Evolutionary conservation across 257 asterid species (phyloP), one percentile per base, ranked within the genome.

Genomic region (Anisodus tanguticus): DNA sequence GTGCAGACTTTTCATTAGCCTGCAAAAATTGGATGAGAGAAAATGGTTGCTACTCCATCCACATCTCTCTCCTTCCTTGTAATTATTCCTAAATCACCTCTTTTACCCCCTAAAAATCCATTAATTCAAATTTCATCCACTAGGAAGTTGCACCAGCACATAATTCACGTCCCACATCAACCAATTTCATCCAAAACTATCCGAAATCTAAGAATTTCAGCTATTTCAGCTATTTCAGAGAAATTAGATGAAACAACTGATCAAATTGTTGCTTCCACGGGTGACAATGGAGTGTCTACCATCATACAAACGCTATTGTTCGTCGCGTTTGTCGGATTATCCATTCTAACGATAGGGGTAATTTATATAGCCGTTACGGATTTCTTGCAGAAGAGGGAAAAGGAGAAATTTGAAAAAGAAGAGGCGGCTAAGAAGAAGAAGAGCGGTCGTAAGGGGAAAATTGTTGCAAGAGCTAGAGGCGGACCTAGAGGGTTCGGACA

Each of bases 401-500:
- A 88, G 4, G 98, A 96, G 51, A 92, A 90, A 64, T 91, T 93
- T 71, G 97, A 88, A 90, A 94, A 94, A 85, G 97, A 94, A 77
- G 99, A 96, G 81, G 90, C 93, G 10, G 90, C 91, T 15, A 89
- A 88, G 86, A 89, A 84, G 91, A 92, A 93, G 92, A 94, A 87
- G 63, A 70, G 88, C 26, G 85, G 92, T 1, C 91, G 91, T 80
- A 91, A 85, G 55, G 92, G 93, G 22, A 92, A 84, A 62, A 77
- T 89, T 5, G 85, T 86, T 79, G 90, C 89, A 1, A 87, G 92
- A 71, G 86, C 92, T 39, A 84, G 94, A 68, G 91, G 74, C n/a
- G 94, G 97, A 13, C 99, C 99, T 0, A 88, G 90, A 89, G 99
- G 99, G 0, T 96, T 96, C n/a, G 99, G 99, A 0, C 97, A 94